Conservation (phyloP, 805 yeast genomes). For the Candida suzukii region DNA sequence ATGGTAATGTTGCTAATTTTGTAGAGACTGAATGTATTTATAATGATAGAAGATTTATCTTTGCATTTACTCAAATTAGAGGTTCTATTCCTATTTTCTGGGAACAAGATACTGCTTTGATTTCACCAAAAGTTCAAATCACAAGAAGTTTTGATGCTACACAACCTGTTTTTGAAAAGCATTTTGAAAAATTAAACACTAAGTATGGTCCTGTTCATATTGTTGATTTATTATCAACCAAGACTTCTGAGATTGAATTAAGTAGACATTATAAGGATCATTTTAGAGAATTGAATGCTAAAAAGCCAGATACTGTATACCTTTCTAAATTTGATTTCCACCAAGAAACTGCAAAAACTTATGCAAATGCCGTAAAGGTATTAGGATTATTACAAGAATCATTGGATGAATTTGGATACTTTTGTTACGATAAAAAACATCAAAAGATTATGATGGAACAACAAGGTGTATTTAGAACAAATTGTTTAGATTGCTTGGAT, state of each 20-base stretch:
- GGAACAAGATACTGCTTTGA: conserved; percentile 92
- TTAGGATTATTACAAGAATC: conserved; percentile 58
- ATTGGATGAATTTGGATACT: conserved; percentile 76
- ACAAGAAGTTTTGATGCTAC: conserved; percentile 91
- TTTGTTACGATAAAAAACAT: conserved; percentile 54
- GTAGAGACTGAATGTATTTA: conserved; percentile 87
- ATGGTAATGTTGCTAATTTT: conserved; percentile 91
- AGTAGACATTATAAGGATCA: conserved; percentile 61
- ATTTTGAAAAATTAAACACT: conserved; percentile 60
- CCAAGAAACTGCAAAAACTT: conserved; percentile 83
- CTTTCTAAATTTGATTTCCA: conserved; percentile 92
- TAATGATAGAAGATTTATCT: conserved; percentile 41
- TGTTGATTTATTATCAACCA: conserved; percentile 79
- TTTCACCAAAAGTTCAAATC: conserved; percentile 85
- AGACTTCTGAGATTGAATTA: conserved; percentile 69
- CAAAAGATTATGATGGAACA: conserved; percentile 64
- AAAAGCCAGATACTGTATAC: conserved; percentile 33
- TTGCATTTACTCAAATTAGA: conserved; percentile 81
- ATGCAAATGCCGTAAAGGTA: conserved; percentile 72
- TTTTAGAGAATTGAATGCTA: conserved; percentile 33
- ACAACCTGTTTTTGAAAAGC: conserved; percentile 81
- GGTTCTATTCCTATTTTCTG: conserved; percentile 96
- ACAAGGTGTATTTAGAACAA: conserved; percentile 85
- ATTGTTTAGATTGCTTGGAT: conserved; percentile 92
- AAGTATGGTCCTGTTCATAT: conserved; percentile 86